Conservation (phyloP, 306 rosid species). For the cucumber (Cucumis sativus) region Cucumber_9930_V3 NC_026659.2:14880001-14880500, state of each 20-base stretch:
- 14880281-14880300: background rate
- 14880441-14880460: background rate
- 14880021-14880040: background rate
- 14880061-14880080: constrained; percentile 6
- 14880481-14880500: background rate
- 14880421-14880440: background rate
- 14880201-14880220: background rate
- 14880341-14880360: background rate
- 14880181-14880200: background rate
- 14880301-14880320: background rate
- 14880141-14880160: background rate
- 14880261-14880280: background rate
- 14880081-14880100: background rate
- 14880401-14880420: background rate
- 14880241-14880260: background rate
- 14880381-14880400: background rate
- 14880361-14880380: background rate
- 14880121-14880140: background rate
- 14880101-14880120: background rate
- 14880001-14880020: background rate
- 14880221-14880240: background rate
- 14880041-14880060: background rate
- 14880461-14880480: background rate
- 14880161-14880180: background rate
- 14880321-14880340: background rate